Percentiles rank a stretch among this genome's conserved stretches.
These are phyloP conservation scores for Alternaria sp. DNA, from an alignment of 2,329 filamentous ascomycete genomes.

Conservation along the genomic window DNA sequence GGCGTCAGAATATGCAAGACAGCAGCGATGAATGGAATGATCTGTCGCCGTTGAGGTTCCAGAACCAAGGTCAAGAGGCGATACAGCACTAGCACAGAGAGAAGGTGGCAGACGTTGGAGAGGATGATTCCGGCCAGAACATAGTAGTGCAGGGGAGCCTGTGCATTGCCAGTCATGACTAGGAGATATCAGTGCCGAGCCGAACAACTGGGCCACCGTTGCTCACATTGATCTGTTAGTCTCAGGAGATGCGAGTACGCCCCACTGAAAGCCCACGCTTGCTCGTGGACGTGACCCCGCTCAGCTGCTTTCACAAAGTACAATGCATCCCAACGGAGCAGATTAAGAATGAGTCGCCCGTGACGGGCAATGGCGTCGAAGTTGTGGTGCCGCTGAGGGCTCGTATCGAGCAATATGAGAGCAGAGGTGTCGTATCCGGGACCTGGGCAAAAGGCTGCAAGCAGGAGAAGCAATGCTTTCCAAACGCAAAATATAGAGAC, in stretches of 20 bases:
- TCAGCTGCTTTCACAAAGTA: conserved; percentile 73
- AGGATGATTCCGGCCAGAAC: conserved; percentile 69
- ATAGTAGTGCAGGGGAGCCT: conserved; percentile 36
- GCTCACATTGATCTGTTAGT: conserved; percentile 54
- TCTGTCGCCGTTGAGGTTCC: conserved; percentile 39
- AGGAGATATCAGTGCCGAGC: conserved; percentile 47
- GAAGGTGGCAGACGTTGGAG: conserved; percentile 77
- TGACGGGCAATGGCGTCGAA: conserved; percentile 26
- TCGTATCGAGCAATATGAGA: conserved; percentile 57
- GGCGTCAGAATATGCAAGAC: conserved; percentile 84
- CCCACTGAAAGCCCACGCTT: conserved; percentile 84
- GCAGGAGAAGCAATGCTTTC: conserved; percentile 71
- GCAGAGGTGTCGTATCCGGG: conserved; percentile 82
- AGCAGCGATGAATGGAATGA: conserved; percentile 73
- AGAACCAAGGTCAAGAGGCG: conserved; percentile 67
- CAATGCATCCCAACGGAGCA: conserved; percentile 82
- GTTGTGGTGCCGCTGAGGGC: conserved; percentile 28
- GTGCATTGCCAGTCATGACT: conserved; percentile 29
- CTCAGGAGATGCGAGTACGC: conserved; percentile 59
- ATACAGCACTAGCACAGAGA: conserved; percentile 77
- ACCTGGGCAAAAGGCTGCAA: conserved; percentile 67
- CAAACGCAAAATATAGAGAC: conserved; percentile 64
- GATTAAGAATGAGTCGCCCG: conserved; percentile 60
- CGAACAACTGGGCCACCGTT: conserved; percentile 8
- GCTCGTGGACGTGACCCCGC: conserved; percentile 75